phyloP scores from a whole-genome alignment of 2,329 filamentous ascomycete genomes.

The Trichoderma citrinoviride region DNA sequence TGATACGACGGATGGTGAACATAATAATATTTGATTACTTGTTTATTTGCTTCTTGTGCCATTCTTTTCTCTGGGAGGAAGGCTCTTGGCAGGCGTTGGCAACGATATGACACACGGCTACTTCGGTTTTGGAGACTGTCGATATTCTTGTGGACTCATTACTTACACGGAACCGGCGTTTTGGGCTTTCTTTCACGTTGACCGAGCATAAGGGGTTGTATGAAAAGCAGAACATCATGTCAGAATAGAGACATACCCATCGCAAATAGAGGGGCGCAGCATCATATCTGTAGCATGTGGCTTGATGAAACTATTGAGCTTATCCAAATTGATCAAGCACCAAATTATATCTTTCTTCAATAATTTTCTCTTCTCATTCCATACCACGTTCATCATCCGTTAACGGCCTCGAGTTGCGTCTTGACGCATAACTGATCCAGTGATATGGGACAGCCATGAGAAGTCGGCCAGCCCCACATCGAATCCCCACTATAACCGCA shows the following conservation, averaged over 20 bases:
- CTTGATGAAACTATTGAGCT: not conserved
- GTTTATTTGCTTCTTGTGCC: not conserved
- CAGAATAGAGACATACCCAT: not conserved
- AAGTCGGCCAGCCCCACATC: slow-evolving; percentile 8
- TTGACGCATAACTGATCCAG: not conserved
- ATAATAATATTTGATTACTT: not conserved
- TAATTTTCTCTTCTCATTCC: not conserved
- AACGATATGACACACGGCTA: not conserved
- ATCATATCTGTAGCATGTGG: not conserved
- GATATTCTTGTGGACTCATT: not conserved
- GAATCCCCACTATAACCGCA: not conserved
- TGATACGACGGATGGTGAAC: not conserved
- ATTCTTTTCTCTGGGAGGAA: not conserved
- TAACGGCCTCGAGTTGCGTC: not conserved
- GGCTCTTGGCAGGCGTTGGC: slow-evolving; percentile 3
- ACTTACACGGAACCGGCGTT: slow-evolving; percentile 11
- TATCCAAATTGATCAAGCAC: not conserved
- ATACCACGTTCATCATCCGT: not conserved
- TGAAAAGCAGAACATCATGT: not conserved
- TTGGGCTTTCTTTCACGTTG: not conserved
- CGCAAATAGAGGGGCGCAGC: slow-evolving; percentile 2
- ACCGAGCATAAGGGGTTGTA: not conserved
- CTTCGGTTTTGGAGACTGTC: not conserved
- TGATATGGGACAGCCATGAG: not conserved
- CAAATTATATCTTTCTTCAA: not conserved